Base-by-base conservation (phyloP, 1,139 yeast genomes). In the Arxiozyma bovina region DNA sequence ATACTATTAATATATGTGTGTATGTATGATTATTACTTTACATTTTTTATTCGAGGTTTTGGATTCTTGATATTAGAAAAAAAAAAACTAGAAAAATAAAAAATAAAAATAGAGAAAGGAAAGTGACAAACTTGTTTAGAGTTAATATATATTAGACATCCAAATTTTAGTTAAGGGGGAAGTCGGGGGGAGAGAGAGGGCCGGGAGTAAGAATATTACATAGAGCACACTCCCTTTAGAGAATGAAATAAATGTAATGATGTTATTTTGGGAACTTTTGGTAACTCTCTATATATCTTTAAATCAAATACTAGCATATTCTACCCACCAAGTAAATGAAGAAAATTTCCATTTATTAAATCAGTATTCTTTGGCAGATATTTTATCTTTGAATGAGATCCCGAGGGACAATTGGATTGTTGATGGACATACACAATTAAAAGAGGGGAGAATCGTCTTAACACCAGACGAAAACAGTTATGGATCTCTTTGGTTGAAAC, bases 401-500 rank as follows among this genome's bases (percentile, higher is more conserved):
- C 61, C 57, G 1, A 23, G 51, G 48, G 62, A 61, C 11, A 45
- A 45, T 45, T 76, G 77, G 77, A 57, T 61, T 1, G 49, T 66
- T 17, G 45, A 51, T 5, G 77, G 72, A 1, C 61, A 61, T 40
- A 68, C 74, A 0, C 55, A 54, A 3, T 64, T 74, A 45, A 64
- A 66, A 38, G 73, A 71, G 50, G 79, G 79, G 4, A 67, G 80
- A 55, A 58, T 75, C 17, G 58, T 76, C 7, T 56, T 77, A 50
- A 76, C 79, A 0, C 77, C 79, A 12, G 65, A 73, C 23, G 70
- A 75, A 11, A 58, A 64, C 1, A 55, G 70, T 7, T 54, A 55
- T 11, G 85, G 83, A 11, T 65, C 79, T 0, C 53, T 82, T 1
- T 81, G 85, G 85, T 72, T 80, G 20, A 48, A 41, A 23, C 25